Evolutionary conservation across 208 protist genomes (phyloP), one percentile per base, ranked within the genome.

Genomic region (Leishmania tarentolae): DNA sequence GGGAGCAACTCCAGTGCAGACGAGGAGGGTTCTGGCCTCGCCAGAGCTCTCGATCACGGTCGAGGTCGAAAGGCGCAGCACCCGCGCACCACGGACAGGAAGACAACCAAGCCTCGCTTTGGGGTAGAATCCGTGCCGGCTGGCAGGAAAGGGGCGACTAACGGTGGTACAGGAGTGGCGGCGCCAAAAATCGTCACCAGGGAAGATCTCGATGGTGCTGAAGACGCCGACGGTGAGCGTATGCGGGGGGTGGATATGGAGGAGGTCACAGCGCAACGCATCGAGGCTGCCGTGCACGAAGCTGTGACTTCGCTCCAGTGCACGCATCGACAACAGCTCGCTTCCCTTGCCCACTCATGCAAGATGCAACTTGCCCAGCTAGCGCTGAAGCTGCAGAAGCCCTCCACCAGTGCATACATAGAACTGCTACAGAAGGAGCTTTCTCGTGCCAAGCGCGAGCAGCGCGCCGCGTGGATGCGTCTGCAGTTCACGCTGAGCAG

Each of bases 331-430:
- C 76, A 73, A 42, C 77, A 82, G 44, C 56, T 85, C 35, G 82
- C n/a, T 19, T 61, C 70, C 15, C 44, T 85, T 40, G 53, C 69
- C 56, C 47, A 82, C 53, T 53, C 73, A 31, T 85, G 82, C 72
- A 63, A 61, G 77, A 63, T 47, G 40, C 82, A 82, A n/a, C 86
- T 93, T 24, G 31, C 80, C 9, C 73, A 82, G 24, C 61, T 93
- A 9, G 84, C 85, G 53, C 76, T 90, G 42, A 89, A 91, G 68
- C 82, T 86, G 11, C 87, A 88, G 52, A 80, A 82, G 66, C 90
- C 90, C 40, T 78, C 79, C 80, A 93, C 90, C 19, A 37, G 24
- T 40, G 79, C 69, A 21, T 91, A 93, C 65, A 46, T 57, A n/a
- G 46, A 78, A n/a, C 53, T 91, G 59, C 79, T 93, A 31, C 68